Conservation (phyloP, 225 moss, liverwort and hornwort genomes). For the Climacium dendroides region DNA sequence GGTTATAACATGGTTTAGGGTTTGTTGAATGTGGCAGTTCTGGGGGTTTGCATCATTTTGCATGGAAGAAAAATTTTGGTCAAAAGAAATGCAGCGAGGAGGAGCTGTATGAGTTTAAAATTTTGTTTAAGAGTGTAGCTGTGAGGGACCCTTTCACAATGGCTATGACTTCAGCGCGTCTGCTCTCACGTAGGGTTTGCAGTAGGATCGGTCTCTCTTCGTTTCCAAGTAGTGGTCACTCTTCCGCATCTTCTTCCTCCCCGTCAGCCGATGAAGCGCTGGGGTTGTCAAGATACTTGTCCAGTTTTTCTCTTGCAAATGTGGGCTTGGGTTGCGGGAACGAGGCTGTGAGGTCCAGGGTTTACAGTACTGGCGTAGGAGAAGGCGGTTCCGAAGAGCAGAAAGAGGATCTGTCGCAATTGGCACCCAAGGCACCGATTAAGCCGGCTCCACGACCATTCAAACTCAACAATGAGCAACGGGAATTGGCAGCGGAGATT, state of each 20-base stretch:
- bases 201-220: neutral
- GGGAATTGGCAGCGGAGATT: constrained; percentile 13
- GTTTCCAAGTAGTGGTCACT: neutral
- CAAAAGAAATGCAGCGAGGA: neutral
- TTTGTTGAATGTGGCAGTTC: neutral
- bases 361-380: constrained; percentile 1
- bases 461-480: constrained; percentile 7
- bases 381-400: neutral
- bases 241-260: neutral
- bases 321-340: neutral
- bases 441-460: constrained; percentile 19
- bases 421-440: neutral
- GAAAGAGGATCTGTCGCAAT: neutral
- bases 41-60: neutral
- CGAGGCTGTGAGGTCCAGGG: neutral
- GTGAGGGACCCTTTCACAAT: neutral
- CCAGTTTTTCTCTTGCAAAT: neutral
- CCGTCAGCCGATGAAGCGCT: neutral
- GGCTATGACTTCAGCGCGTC: constrained; percentile 6
- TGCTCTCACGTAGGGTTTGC: constrained; percentile 2
- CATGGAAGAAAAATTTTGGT: neutral
- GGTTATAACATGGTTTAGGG: neutral
- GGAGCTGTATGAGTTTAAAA: neutral
- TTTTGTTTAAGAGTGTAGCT: neutral
- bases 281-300: neutral